A percentile compares a stretch with the other conserved stretches of the same genome.
Conservation (phyloP, 1,284 basidiomycete genomes). For the Austroboletus niveus region DNA sequence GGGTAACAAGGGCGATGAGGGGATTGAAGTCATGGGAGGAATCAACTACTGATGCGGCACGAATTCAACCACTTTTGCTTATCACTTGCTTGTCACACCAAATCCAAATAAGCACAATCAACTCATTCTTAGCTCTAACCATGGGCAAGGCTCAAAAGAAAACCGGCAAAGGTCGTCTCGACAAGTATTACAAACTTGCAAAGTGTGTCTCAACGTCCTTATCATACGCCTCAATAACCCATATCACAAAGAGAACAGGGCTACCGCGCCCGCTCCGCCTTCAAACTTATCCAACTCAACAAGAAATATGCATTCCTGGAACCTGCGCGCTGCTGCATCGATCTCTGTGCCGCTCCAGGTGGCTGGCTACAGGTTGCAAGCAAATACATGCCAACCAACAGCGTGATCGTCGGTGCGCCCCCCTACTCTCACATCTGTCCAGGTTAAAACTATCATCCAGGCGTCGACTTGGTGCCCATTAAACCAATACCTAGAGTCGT, state of each 20-base stretch:
- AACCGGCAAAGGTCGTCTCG: slow-evolving; percentile 92
- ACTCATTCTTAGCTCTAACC: not conserved
- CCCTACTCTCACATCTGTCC: slow-evolving; percentile 4
- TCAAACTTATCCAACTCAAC: slow-evolving; percentile 99
- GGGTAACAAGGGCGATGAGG: slow-evolving; percentile 32
- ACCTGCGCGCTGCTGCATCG: slow-evolving; percentile 90
- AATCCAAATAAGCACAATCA: slow-evolving; percentile 23
- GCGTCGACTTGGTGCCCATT: slow-evolving; percentile 95
- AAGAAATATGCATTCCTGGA: slow-evolving; percentile 96
- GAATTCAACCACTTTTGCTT: not conserved
- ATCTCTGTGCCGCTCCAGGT: slow-evolving; percentile 98
- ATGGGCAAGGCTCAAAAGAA: slow-evolving; percentile 86
- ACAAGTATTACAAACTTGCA: slow-evolving; percentile 94
- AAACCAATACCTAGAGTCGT: slow-evolving; percentile 93
- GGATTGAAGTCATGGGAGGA: slow-evolving; percentile 16
- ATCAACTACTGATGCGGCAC: not conserved
- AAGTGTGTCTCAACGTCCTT: slow-evolving; percentile 53
- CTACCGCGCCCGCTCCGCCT: slow-evolving; percentile 98
- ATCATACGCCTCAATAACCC: slow-evolving; percentile 1
- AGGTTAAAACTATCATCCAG: slow-evolving; percentile 37
- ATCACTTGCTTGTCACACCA: not conserved
- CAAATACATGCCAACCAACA: slow-evolving; percentile 97
- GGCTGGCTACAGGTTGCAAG: slow-evolving; percentile 99
- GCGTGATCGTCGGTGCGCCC: slow-evolving; percentile 84
- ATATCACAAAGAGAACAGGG: slow-evolving; percentile 81